Conservation (phyloP, 306 rosid genomes). For the Quillaja saponaria region DNA sequence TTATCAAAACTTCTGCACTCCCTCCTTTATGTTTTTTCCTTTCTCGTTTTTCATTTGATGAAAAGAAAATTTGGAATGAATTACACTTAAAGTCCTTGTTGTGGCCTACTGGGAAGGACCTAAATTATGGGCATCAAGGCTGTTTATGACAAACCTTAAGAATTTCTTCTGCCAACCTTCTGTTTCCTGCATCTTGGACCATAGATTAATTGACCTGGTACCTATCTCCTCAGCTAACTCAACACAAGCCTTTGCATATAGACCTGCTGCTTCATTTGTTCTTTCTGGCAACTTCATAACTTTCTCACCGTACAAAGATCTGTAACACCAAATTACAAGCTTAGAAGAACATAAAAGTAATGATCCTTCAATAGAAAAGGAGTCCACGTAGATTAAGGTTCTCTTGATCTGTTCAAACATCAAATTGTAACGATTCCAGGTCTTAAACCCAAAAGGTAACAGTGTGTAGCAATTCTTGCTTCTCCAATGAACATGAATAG, state of each 20-base stretch:
- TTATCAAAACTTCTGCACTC: too few relatives aligned
- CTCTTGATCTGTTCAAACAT: constrained; percentile 14
- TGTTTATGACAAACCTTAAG: constrained; percentile 58
- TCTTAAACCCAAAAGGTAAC: neutral
- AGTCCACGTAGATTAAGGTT: constrained; percentile 11
- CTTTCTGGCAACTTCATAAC: constrained; percentile 68
- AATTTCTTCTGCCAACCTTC: constrained; percentile 82
- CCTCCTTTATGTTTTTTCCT: neutral
- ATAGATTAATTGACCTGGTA: constrained; percentile 56
- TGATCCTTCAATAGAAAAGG: constrained; percentile 8
- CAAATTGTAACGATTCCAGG: constrained; percentile 16
- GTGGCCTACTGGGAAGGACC: constrained; percentile 4
- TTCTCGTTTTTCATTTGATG: neutral
- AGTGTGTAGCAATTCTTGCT: neutral
- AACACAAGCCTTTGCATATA: constrained; percentile 71
- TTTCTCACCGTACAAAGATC: constrained; percentile 71
- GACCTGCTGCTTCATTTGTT: constrained; percentile 75
- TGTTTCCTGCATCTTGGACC: constrained; percentile 94
- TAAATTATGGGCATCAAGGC: neutral
- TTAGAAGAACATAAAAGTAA: constrained; percentile 21
- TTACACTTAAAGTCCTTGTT: neutral
- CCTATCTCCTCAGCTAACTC: constrained; percentile 72
- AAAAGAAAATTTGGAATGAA: neutral
- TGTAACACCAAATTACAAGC: constrained; percentile 36
- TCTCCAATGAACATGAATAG: neutral